Percentiles rank a stretch among this genome's conserved stretches.
phyloP scores from a whole-genome alignment of 2,329 filamentous ascomycete genomes.

The Volutella citrinella region DNA sequence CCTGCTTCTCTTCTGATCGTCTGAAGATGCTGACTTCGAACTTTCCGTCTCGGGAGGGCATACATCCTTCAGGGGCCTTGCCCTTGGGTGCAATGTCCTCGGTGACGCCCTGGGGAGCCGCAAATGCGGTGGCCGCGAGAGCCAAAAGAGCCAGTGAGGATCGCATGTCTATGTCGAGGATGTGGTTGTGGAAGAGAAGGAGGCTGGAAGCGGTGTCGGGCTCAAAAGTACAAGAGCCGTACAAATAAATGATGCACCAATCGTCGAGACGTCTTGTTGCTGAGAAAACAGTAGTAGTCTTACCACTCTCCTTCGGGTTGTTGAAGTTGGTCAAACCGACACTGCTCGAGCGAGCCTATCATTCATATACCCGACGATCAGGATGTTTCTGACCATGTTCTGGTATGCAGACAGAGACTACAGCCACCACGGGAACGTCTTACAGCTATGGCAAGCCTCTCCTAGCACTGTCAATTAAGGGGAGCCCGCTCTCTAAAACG shows the following conservation, averaged over 20 bases:
- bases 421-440: too few relatives aligned
- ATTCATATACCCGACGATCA: not conserved
- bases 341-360: not conserved
- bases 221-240: not conserved
- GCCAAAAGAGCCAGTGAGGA: conserved; percentile 19
- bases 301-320: not conserved
- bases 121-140: conserved; percentile 42
- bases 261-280: not conserved
- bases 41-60: conserved; percentile 43
- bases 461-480: too few relatives aligned
- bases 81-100: conserved; percentile 46
- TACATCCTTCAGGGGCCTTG: conserved; percentile 52
- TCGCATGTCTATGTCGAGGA: conserved; percentile 18
- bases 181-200: conserved; percentile 1
- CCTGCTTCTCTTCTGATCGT: conserved; percentile 30
- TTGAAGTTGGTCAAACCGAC: not conserved
- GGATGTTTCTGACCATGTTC: not conserved
- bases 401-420: not conserved
- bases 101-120: conserved; percentile 41
- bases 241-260: not conserved
- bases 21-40: conserved; percentile 59
- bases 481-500: too few relatives aligned
- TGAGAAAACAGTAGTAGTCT: too few relatives aligned
- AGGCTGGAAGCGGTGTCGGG: not conserved
- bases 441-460: too few relatives aligned